Evolutionary conservation across 768 basidiomycete species (phyloP), one percentile per base, ranked within the genome.

Genomic region (Hericium coralloides): DNA sequence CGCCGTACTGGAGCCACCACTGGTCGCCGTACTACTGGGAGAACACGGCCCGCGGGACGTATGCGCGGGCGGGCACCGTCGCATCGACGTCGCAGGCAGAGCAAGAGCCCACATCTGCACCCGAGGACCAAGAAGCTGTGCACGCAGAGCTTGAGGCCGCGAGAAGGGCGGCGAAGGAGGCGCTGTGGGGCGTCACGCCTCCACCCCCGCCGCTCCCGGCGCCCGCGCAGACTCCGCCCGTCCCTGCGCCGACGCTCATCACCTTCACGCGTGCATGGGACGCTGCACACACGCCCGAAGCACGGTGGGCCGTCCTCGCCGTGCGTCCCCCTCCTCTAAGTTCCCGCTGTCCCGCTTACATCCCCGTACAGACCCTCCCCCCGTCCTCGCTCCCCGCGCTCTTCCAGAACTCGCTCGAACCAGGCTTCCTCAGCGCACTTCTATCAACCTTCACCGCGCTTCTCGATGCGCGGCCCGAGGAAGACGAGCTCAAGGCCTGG

Each of bases 381-480:
- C 81, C 89, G 0, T 49, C 72, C 8, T 70, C 72, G 17, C 67
- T 92, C 25, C 86, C 88, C 0, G 61, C 73, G 1, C 68, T 92
- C 39, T 89, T 87, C 70, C 77, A 85, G 63, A 80, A 75, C 0
- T 87, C 87, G 0, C 74, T 92, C 36, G 90, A 92, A 47, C 79
- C 90, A 0, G 63, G 74, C 1, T 63, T 87, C 25, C 76, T 92
- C 17, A 73, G 74, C 2, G 79, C 81, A 1, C 73, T 91, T 20
- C 66, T 91, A 23, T 70, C 74, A 26, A 77, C 76, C 2, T 80
- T 90, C 60, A 67, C 65, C 8, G 63, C 64, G 0, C 63, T 68
- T 12, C 67, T 75, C 56, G 47, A 59, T 43, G 3, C 57, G 56
- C 2, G 47, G 60, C 23, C 49, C 67, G 49, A 49, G 23, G 63